Conservation (phyloP, 176 grass and related monocot species). For the Carex cristatella region DNA sequence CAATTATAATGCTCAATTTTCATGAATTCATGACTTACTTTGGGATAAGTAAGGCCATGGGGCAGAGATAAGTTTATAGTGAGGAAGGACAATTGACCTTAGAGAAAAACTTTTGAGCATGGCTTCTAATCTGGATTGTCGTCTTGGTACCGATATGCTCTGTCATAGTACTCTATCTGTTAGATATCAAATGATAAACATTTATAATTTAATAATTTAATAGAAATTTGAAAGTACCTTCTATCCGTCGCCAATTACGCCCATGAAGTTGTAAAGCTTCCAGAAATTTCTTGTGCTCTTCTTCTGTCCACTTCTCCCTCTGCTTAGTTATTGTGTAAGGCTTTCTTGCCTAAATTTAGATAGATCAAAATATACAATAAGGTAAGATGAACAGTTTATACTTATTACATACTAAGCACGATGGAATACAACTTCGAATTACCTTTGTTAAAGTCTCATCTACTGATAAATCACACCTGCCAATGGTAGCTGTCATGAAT, state of each 20-base stretch:
- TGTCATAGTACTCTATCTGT: slow-evolving; percentile 19
- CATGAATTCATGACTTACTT: slow-evolving; percentile 57
- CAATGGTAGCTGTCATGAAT: background rate
- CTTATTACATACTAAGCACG: background rate
- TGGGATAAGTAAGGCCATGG: slow-evolving; percentile 55
- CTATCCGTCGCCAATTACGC: slow-evolving; percentile 79
- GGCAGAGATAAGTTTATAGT: slow-evolving; percentile 18
- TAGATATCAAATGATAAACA: background rate
- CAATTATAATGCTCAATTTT: slow-evolving; percentile 23
- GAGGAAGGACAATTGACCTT: slow-evolving; percentile 55
- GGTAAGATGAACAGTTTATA: background rate
- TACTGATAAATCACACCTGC: slow-evolving; percentile 19
- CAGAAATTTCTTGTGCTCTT: slow-evolving; percentile 76
- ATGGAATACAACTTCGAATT: background rate
- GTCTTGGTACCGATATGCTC: slow-evolving; percentile 90
- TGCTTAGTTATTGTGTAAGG: slow-evolving; percentile 94
- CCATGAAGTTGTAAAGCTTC: slow-evolving; percentile 72
- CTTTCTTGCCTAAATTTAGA: slow-evolving; percentile 59
- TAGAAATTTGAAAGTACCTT: slow-evolving; percentile 36
- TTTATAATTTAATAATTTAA: background rate
- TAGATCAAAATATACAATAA: slow-evolving; percentile 6
- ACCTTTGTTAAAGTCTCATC: slow-evolving; percentile 49
- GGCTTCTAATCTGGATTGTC: slow-evolving; percentile 90
- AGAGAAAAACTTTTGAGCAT: slow-evolving; percentile 96
- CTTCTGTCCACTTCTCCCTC: slow-evolving; percentile 87